phyloP scores from a whole-genome alignment of 169 alveolate species.

The Plasmodium coatneyi region DNA sequence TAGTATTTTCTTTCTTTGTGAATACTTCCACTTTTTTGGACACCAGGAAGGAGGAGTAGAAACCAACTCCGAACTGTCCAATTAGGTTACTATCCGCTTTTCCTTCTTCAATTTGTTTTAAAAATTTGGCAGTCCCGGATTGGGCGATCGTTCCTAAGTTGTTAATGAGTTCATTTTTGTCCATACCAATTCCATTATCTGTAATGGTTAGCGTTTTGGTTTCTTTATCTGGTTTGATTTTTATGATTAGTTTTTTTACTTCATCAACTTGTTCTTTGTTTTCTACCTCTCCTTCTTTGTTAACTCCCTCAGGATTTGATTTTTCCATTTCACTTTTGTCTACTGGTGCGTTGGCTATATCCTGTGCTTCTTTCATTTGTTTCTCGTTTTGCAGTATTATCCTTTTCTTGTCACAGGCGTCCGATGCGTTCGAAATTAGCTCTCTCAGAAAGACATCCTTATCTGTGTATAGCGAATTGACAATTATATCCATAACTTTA shows the following conservation, averaged over 20 bases:
- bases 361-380: conserved; percentile 94
- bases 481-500: conserved; percentile 98
- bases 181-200: conserved; percentile 99
- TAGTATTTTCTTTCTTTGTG: conserved; percentile 94
- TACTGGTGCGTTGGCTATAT: conserved; percentile 93
- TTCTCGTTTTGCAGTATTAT: conserved; percentile 94
- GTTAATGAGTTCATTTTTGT: conserved; percentile 97
- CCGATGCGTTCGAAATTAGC: conserved; percentile 98
- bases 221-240: conserved; percentile 94
- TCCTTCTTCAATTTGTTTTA: conserved; percentile 93
- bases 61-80: conserved; percentile 99
- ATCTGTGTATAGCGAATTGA: conserved; percentile 98
- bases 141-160: conserved; percentile 99
- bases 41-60: conserved; percentile 98
- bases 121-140: conserved; percentile 99
- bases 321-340: conserved; percentile 97
- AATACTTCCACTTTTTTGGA: conserved; percentile 97
- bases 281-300: neutral
- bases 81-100: conserved; percentile 95
- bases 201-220: conserved; percentile 95
- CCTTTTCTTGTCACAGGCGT: conserved; percentile 98
- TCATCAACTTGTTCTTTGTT: conserved; percentile 11
- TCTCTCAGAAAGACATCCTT: conserved; percentile 98
- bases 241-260: conserved; percentile 91
- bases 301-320: neutral